phyloP scores from a whole-genome alignment of 2,329 filamentous ascomycete species.

The Rutstroemia sp. region DNA sequence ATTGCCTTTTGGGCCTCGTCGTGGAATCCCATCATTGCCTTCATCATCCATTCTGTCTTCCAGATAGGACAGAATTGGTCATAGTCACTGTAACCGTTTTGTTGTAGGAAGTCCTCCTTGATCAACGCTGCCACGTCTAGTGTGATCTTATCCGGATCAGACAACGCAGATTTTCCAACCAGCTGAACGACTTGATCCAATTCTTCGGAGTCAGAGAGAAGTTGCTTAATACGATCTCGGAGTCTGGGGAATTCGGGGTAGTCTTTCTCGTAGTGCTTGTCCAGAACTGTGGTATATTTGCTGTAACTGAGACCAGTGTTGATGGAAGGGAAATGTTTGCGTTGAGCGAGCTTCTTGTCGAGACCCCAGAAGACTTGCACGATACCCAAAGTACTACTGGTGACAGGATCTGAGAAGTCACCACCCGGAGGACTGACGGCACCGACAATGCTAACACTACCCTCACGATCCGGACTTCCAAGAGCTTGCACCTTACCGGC shows the following conservation, averaged over 20 bases:
- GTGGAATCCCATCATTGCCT: slow-evolving; percentile 96
- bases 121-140: slow-evolving; percentile 84
- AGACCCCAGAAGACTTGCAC: slow-evolving; percentile 99
- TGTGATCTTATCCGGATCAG: slow-evolving; percentile 96
- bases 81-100: slow-evolving; percentile 98
- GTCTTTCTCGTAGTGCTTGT: slow-evolving; percentile 91
- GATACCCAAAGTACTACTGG: slow-evolving; percentile 85
- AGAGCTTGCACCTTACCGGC: slow-evolving; percentile 80
- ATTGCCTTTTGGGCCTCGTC: slow-evolving; percentile 96
- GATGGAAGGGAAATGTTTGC: slow-evolving; percentile 98
- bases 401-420: slow-evolving; percentile 98
- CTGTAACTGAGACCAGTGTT: slow-evolving; percentile 93
- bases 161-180: slow-evolving; percentile 93
- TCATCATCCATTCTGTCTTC: slow-evolving; percentile 99
- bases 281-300: slow-evolving; percentile 85
- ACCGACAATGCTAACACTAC: slow-evolving; percentile 95
- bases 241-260: slow-evolving; percentile 90
- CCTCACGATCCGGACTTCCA: slow-evolving; percentile 79
- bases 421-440: slow-evolving; percentile 95
- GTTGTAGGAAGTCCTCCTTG: slow-evolving; percentile 98
- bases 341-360: slow-evolving; percentile 98
- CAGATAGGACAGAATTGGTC: slow-evolving; percentile 98
- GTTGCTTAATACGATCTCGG: slow-evolving; percentile 86
- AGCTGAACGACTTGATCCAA: slow-evolving; percentile 98
- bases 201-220: slow-evolving; percentile 92